A percentile compares a stretch with the other conserved stretches of the same genome.
Conservation (phyloP, 495 filamentous ascomycete species). For the Penicillium diatomitis region DNA sequence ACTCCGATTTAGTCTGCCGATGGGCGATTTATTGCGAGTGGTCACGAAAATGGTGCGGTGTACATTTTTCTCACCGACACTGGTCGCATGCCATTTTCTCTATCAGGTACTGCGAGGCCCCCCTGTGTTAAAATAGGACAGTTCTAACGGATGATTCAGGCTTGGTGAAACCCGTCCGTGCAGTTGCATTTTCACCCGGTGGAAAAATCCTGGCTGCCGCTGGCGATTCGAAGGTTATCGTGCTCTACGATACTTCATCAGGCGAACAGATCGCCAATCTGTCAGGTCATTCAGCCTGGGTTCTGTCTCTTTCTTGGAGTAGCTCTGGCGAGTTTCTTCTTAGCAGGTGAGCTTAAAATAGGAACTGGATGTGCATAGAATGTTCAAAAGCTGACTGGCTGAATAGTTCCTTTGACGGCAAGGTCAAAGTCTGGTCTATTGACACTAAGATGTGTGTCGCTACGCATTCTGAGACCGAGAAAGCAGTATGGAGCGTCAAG, state of each 20-base stretch:
- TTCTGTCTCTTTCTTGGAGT: constrained; percentile 86
- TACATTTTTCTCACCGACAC: constrained; percentile 93
- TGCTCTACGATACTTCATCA: constrained; percentile 80
- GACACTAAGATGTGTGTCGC: constrained; percentile 77
- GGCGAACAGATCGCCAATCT: constrained; percentile 89
- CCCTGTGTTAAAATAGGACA: background rate
- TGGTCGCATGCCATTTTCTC: constrained; percentile 73
- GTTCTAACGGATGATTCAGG: constrained; percentile 46
- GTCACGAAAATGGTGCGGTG: constrained; percentile 87
- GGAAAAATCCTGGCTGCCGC: constrained; percentile 83
- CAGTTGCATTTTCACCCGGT: constrained; percentile 78
- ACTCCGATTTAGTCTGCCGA: constrained; percentile 48
- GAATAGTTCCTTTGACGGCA: constrained; percentile 72
- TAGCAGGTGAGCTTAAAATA: constrained; percentile 51
- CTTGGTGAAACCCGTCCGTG: constrained; percentile 72
- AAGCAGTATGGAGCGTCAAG: constrained; percentile 74
- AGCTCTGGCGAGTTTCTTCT: constrained; percentile 88
- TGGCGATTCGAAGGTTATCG: constrained; percentile 81
- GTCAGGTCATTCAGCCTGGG: constrained; percentile 71
- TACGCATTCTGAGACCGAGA: constrained; percentile 84
- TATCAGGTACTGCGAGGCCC: constrained; percentile 53
- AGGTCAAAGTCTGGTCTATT: constrained; percentile 90
- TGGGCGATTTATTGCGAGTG: constrained; percentile 78
- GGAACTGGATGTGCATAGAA: background rate
- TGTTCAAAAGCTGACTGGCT: constrained; percentile 5